Evolutionary conservation across 1,284 basidiomycete species (phyloP), one percentile per base, ranked within the genome.

Genomic region (Earliella scabrosa): DNA sequence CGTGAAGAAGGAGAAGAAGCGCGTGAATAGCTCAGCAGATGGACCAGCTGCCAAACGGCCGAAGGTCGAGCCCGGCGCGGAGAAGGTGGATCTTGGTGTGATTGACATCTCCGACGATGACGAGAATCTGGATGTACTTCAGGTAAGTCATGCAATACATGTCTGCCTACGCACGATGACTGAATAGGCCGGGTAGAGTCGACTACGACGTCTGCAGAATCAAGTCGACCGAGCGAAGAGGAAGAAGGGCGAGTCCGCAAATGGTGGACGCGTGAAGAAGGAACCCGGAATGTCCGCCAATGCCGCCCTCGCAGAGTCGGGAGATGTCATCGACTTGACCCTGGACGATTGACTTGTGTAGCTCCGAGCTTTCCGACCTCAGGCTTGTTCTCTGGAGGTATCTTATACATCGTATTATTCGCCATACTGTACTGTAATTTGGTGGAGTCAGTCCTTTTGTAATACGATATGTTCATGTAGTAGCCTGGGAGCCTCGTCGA

Each of bases 41-140:
- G 34, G 14, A 6, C 24, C 32, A 8, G 14, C 41, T 20, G 38
- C 32, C 2, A 56, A 56, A 38, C 54, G 45, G 3, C 14, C 23
- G n/a, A 49, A 45, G n/a, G 23, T 23, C 14, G 44, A 46, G 27
- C 26, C 48, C 7, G 18, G 18, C 16, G n/a, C 40, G 5, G 34
- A 45, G 3, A 41, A 48, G 18, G 40, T 10, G 16, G 49, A 56
- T 24, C 20, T 51, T 21, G 45, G 49, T 20, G 40, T 51, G 24
- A 35, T 51, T 11, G 50, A 47, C 3, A 10, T 51, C 9, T 56
- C 54, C 20, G 54, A 56, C 36, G 54, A 51, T 36, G 54, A 56
- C 1, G 54, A 55, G 13, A 43, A 55, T 27, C n/a, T 27, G 21
- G 21, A 46, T 10, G 29, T 47, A 6, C 31, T 51, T 4, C 44